Percentiles rank a stretch among this genome's conserved stretches.
Evolutionary conservation across 495 filamentous ascomycete species (phyloP).

Genomic region (Cudoniella acicularis): DNA sequence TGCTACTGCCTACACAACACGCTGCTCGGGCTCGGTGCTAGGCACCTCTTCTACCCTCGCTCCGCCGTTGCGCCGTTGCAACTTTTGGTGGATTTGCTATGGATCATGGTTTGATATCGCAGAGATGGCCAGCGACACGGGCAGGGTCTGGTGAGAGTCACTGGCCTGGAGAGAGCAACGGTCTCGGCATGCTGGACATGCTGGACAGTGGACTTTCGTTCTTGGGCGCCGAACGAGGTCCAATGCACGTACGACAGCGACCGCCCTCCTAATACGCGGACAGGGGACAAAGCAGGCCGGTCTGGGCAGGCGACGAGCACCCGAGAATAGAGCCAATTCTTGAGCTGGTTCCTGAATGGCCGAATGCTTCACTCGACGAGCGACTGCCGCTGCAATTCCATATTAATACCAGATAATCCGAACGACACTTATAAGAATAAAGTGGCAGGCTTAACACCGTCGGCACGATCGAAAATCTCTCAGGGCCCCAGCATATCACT

Average conservation of each 20-base stretch:
- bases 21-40: background rate
- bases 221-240: background rate
- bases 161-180: too few relatives aligned
- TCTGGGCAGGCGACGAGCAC: background rate
- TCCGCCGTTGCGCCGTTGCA: too few relatives aligned
- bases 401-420: constrained; percentile 20
- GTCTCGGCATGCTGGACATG: too few relatives aligned
- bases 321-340: constrained; percentile 21
- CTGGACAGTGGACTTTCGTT: background rate
- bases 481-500: background rate
- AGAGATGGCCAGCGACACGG: background rate
- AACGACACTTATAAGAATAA: background rate
- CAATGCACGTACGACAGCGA: background rate
- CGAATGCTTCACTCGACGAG: constrained; percentile 10
- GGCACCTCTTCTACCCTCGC: too few relatives aligned
- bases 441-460: background rate
- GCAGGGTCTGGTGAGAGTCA: too few relatives aligned
- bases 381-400: constrained; percentile 24
- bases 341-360: constrained; percentile 9
- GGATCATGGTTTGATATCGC: background rate
- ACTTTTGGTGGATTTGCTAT: background rate
- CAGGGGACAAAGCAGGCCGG: background rate
- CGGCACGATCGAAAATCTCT: background rate
- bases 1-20: background rate
- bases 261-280: background rate